Evolutionary conservation across 352 stramenopile genomes (phyloP).

Genomic region (Globisporangium uncinulatum): DNA sequence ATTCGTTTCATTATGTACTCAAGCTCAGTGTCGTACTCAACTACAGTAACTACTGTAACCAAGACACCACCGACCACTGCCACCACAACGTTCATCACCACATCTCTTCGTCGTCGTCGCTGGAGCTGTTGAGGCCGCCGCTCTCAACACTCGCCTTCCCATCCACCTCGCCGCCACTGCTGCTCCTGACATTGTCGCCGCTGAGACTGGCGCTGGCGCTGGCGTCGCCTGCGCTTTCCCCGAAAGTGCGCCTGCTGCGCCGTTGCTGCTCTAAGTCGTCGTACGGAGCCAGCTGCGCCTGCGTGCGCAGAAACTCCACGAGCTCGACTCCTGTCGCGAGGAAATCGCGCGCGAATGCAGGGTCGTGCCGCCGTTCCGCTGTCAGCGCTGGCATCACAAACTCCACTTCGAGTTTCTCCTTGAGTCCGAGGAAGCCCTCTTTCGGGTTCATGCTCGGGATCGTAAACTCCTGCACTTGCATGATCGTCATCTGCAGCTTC

Average conservation of each 20-base stretch:
- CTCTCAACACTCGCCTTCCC: no score
- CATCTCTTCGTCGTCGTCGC: no score
- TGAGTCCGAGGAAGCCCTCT: slow-evolving; percentile 47
- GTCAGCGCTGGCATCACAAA: slow-evolving; percentile 56
- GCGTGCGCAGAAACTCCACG: slow-evolving; percentile 53
- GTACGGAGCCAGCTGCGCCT: slow-evolving; percentile 7
- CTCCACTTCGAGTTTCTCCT: slow-evolving; percentile 58
- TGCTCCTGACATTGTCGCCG: not conserved
- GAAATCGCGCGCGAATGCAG: slow-evolving; percentile 48
- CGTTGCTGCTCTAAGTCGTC: not conserved
- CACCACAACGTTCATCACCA: no score
- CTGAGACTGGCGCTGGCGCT: no score
- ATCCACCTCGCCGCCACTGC: not conserved
- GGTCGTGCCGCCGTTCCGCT: slow-evolving; percentile 37
- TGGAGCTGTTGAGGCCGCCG: no score
- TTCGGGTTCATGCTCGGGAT: slow-evolving; percentile 33
- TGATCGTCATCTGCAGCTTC: slow-evolving; percentile 34
- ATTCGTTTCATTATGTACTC: no score
- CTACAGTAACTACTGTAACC: no score
- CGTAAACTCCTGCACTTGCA: slow-evolving; percentile 52
- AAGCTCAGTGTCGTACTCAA: no score
- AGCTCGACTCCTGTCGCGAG: slow-evolving; percentile 50
- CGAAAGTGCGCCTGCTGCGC: not conserved
- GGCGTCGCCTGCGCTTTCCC: not conserved
- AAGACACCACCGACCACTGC: no score